phyloP scores from a whole-genome alignment of 2,329 filamentous ascomycete species.

The Beauveria brongniartii region DNA sequence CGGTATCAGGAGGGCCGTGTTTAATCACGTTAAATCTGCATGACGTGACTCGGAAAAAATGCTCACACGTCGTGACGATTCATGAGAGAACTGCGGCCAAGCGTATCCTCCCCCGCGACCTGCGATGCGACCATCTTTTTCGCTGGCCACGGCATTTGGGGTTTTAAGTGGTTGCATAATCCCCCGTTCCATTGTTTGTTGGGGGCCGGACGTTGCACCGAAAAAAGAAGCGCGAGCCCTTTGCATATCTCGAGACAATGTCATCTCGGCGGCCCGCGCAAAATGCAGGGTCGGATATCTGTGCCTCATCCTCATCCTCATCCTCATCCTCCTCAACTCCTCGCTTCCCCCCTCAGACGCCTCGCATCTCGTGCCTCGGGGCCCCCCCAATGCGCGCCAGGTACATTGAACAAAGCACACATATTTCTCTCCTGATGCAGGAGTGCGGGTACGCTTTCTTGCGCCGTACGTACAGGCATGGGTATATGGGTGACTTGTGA shows the following conservation, averaged over 20 bases:
- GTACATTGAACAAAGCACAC: not conserved
- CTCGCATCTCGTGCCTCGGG: not conserved
- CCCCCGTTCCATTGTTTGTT: not conserved
- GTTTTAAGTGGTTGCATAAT: not conserved
- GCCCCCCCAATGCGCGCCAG: not conserved
- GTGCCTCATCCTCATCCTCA: not conserved
- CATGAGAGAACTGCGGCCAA: not conserved
- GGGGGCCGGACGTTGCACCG: not conserved
- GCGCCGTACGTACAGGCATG: not conserved
- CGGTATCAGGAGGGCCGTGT: not conserved
- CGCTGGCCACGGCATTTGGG: not conserved
- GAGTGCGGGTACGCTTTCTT: not conserved
- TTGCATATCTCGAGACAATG: not conserved
- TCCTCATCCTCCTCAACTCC: no score
- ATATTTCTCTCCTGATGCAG: not conserved
- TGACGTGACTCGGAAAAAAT: not conserved
- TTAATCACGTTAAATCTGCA: not conserved
- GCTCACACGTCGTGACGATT: not conserved
- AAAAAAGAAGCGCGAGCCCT: not conserved
- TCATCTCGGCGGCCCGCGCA: not conserved
- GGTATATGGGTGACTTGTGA: not conserved
- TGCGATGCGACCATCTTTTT: not conserved
- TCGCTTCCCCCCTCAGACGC: not conserved
- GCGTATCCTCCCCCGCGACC: not conserved
- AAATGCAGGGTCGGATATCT: slow-evolving; percentile 2